Conservation (phyloP, 148 eudicot species). For the Rhododendron williamsianum region DNA sequence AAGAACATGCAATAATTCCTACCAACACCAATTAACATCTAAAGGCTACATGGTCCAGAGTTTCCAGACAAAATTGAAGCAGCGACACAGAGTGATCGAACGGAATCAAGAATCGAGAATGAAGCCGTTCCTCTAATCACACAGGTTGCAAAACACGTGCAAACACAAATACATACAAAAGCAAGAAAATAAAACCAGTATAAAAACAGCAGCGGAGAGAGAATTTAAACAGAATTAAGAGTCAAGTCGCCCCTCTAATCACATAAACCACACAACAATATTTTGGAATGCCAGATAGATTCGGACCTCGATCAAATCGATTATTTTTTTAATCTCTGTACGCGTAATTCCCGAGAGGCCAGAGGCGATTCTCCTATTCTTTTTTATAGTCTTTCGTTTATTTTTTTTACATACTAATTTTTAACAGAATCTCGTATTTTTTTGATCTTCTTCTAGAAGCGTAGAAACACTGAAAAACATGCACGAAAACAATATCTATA, state of each 20-base stretch:
- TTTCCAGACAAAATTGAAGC: background rate
- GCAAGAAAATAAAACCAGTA: background rate
- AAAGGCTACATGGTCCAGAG: too few relatives aligned
- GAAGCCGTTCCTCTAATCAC: background rate
- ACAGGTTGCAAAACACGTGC: background rate
- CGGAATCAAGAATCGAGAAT: background rate
- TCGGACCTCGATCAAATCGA: too few relatives aligned
- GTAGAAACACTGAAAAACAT: too few relatives aligned
- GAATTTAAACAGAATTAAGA: constrained; percentile 2
- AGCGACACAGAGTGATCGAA: background rate
- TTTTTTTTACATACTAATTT: too few relatives aligned
- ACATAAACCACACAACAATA: background rate
- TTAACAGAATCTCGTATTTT: too few relatives aligned
- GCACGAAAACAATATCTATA: background rate
- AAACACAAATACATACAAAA: background rate
- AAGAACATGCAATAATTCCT: background rate
- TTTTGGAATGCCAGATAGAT: too few relatives aligned
- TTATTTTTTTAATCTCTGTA: too few relatives aligned
- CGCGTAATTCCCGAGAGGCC: too few relatives aligned
- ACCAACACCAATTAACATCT: background rate
- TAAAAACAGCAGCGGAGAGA: background rate
- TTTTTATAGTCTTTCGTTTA: too few relatives aligned
- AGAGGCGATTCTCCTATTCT: too few relatives aligned
- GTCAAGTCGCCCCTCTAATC: background rate
- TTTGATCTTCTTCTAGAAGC: too few relatives aligned